These are phyloP conservation scores for Volvox carteri DNA, from an alignment of 163 green algal species.

Conservation along the genomic window DNA sequence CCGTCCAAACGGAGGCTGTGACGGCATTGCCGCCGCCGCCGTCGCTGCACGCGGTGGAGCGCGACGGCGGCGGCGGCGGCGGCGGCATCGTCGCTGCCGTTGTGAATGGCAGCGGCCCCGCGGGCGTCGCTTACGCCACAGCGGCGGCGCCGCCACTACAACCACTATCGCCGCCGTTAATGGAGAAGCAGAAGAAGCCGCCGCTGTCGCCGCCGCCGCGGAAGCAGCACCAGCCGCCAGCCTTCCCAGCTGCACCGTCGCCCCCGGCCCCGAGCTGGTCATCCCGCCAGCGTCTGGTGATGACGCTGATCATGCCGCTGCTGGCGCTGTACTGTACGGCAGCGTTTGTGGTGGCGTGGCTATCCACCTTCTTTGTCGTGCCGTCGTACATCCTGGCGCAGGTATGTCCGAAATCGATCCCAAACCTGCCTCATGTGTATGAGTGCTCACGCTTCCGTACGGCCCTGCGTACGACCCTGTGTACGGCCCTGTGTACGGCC, in stretches of 20 bases:
- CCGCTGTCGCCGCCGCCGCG: not conserved
- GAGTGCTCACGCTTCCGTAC: not conserved
- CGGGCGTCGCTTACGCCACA: too few relatives aligned
- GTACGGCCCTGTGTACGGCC: too few relatives aligned
- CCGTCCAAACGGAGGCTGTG: not conserved
- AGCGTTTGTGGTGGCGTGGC: slow-evolving; percentile 64
- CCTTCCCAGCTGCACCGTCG: not conserved
- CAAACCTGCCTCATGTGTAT: not conserved
- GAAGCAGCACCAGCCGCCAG: not conserved
- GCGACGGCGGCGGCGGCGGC: not conserved
- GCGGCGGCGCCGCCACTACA: too few relatives aligned
- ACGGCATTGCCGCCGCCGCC: too few relatives aligned
- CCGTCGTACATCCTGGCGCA: slow-evolving; percentile 54
- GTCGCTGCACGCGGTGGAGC: too few relatives aligned
- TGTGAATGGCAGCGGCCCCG: too few relatives aligned
- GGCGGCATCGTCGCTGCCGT: not conserved
- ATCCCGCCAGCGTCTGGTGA: not conserved
- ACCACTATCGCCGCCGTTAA: too few relatives aligned
- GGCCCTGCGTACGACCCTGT: too few relatives aligned
- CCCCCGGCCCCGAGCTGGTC: not conserved
- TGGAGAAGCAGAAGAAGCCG: too few relatives aligned
- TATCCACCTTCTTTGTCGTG: slow-evolving; percentile 67
- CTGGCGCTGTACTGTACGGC: slow-evolving; percentile 64
- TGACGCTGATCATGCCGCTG: slow-evolving; percentile 41
- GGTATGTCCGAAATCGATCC: not conserved